phyloP scores from a whole-genome alignment of 208 protist species.

The Leptomonas pyrrhocoris region DNA sequence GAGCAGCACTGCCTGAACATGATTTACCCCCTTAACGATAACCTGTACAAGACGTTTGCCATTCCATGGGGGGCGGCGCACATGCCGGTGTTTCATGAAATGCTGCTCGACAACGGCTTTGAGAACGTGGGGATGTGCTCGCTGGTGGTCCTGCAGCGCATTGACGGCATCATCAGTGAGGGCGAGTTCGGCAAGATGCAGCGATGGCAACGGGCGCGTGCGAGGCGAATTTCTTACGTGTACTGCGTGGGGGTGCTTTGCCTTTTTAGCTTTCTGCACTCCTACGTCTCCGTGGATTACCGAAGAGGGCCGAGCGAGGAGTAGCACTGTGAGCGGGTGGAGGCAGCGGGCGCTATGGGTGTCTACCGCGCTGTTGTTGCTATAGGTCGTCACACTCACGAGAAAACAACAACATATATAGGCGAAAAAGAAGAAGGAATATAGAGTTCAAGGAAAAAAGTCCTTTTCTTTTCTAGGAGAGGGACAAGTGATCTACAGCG shows the following conservation, averaged over 20 bases:
- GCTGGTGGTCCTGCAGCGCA: slow-evolving; percentile 57
- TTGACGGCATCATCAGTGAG: slow-evolving; percentile 75
- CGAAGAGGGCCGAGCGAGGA: slow-evolving; percentile 15
- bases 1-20: slow-evolving; percentile 87
- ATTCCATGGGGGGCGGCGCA: slow-evolving; percentile 87
- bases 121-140: slow-evolving; percentile 72
- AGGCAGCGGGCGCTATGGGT: too few relatives aligned
- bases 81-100: slow-evolving; percentile 87
- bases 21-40: slow-evolving; percentile 58
- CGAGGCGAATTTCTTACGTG: slow-evolving; percentile 25
- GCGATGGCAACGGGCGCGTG: slow-evolving; percentile 43
- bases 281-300: slow-evolving; percentile 52
- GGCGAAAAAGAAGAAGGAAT: not conserved
- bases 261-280: slow-evolving; percentile 34
- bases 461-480: too few relatives aligned
- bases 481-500: too few relatives aligned
- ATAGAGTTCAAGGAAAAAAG: too few relatives aligned
- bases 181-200: slow-evolving; percentile 64
- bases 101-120: slow-evolving; percentile 86
- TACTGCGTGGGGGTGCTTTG: slow-evolving; percentile 33
- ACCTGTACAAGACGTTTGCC: slow-evolving; percentile 81
- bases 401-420: not conserved
- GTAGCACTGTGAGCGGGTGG: not conserved
- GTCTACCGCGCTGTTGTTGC: too few relatives aligned
- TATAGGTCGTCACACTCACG: too few relatives aligned